Percentiles rank a stretch among this genome's conserved stretches.
Conservation (phyloP, 148 eudicot genomes). For the Limonium bicolor region DNA sequence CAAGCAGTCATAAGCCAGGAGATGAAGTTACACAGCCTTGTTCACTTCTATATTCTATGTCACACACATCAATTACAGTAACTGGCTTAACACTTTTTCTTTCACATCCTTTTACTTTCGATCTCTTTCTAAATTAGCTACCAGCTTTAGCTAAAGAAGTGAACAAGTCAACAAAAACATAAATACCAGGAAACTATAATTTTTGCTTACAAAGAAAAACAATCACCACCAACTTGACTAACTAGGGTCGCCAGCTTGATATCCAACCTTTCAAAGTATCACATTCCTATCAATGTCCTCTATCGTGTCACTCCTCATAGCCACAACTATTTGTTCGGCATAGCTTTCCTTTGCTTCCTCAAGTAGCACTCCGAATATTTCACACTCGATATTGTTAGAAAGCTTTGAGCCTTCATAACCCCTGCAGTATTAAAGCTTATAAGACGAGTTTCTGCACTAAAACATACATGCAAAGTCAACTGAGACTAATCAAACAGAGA, state of each 20-base stretch:
- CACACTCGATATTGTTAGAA: slow-evolving; percentile 70
- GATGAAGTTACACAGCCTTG: too few relatives aligned
- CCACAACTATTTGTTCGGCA: slow-evolving; percentile 37
- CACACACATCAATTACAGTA: too few relatives aligned
- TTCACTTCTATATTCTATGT: too few relatives aligned
- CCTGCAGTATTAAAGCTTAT: slow-evolving; percentile 23
- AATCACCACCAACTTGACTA: too few relatives aligned
- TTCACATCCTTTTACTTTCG: too few relatives aligned
- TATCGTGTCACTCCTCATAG: slow-evolving; percentile 43
- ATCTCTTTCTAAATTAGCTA: too few relatives aligned
- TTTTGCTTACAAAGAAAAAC: too few relatives aligned
- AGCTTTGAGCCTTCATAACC: slow-evolving; percentile 75
- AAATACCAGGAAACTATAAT: too few relatives aligned
- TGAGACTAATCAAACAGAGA: not conserved
- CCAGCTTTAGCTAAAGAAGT: too few relatives aligned
- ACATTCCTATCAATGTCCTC: slow-evolving; percentile 52
- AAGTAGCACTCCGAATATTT: slow-evolving; percentile 61
- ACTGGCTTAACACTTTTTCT: too few relatives aligned
- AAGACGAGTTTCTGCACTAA: not conserved
- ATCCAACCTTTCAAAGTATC: slow-evolving; percentile 46
- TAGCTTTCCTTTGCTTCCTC: slow-evolving; percentile 82
- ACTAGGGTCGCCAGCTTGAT: slow-evolving; percentile 44
- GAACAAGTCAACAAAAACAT: too few relatives aligned
- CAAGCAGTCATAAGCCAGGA: too few relatives aligned
- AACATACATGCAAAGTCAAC: not conserved